Evolutionary conservation across 495 filamentous ascomycete genomes (phyloP), one percentile per base, ranked within the genome.

Genomic region (Cetradonia linearis): DNA sequence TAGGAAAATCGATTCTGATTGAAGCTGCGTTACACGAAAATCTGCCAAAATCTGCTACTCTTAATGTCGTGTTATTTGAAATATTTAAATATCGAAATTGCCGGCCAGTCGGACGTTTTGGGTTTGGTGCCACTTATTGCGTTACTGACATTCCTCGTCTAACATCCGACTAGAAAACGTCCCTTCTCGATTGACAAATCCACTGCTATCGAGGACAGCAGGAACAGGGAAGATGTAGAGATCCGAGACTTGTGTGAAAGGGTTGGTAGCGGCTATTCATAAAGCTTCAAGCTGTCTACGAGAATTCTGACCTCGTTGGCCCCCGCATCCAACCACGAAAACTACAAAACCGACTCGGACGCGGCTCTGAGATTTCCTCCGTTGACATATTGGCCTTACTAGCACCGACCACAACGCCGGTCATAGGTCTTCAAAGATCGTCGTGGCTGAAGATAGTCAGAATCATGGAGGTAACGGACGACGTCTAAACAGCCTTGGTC

Each of bases 121-220:
- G 59, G 59, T 30, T 36, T 61, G 50, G 37, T 38, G 38, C 38
- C 40, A 56, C 14, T 28, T 38, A 20, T 44, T 36, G 47, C 58
- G 28, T 28, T 16, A 27, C 16, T 48, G 16, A 38, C 50, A 61
- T 61, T 61, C 59, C 59, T 37, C 47, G 52, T 55, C 38, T 53
- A 48, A 60, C 47, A 14, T 38, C 48, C 58, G 36, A 38, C 48
- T 60, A 50, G 48, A 54, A 48, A 60, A 53, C 23, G 58, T 38
- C 52, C 33, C 18, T n/a, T 31, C 50, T 33, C 31, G 50, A 20
- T 54, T 54, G 50, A 52, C 47, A 59, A 37, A 40, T 52, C 31
- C 46, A 27, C n/a, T 10, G 48, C 4, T 20, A 14, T 14, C 28
- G 5, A 16, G 31, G 30, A 36, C 20, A 44, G 13, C 33, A 20